phyloP scores from a whole-genome alignment of 2,329 filamentous ascomycete species.

The Zymoseptoria ardabiliae region DNA sequence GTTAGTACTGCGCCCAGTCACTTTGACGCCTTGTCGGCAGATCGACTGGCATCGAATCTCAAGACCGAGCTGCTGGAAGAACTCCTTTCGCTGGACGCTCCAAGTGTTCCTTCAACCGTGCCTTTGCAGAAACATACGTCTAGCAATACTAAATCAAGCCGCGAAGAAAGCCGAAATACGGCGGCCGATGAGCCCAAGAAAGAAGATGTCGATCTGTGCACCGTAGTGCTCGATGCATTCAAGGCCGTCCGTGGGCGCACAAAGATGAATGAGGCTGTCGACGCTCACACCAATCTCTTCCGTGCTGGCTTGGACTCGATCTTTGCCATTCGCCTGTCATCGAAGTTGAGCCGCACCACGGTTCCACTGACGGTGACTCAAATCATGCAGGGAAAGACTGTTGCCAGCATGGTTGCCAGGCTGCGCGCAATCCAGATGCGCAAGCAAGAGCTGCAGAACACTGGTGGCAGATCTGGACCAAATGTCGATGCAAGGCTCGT shows the following conservation, averaged over 20 bases:
- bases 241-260: background rate
- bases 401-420: slow-evolving; percentile 8
- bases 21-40: background rate
- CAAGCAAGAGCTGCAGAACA: background rate
- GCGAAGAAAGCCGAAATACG: background rate
- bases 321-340: background rate
- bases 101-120: background rate
- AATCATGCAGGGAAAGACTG: slow-evolving; percentile 10
- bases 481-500: background rate
- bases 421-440: slow-evolving; percentile 4
- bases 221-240: background rate
- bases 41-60: background rate
- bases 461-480: background rate
- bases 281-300: background rate
- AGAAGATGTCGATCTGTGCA: background rate
- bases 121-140: background rate
- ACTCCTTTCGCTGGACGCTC: background rate
- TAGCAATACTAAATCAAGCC: background rate
- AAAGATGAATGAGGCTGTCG: background rate
- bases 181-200: background rate
- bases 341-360: background rate
- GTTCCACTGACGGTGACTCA: background rate
- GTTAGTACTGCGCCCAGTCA: background rate
- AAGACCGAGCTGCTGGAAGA: background rate
- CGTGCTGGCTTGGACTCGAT: background rate